phyloP scores from a whole-genome alignment of 345 rosid genomes.

The Rhodomyrtus tomentosa region DNA sequence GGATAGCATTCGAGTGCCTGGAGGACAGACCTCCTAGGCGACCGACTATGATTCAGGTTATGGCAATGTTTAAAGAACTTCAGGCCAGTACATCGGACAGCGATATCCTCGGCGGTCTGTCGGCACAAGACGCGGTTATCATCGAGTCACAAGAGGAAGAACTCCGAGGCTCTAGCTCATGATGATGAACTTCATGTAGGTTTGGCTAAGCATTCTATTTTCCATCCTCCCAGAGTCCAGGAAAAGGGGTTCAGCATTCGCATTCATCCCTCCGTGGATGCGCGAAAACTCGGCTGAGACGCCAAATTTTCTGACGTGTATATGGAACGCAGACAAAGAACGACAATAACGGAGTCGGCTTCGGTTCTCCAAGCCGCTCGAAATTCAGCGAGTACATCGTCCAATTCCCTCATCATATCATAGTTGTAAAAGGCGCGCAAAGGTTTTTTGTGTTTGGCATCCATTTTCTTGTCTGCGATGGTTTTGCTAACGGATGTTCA shows the following conservation, averaged over 20 bases:
- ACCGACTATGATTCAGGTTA: constrained; percentile 94
- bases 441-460: not conserved
- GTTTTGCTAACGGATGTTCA: not conserved
- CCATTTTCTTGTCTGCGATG: not conserved
- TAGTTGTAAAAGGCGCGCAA: not conserved
- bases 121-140: constrained; percentile 47
- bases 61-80: constrained; percentile 95
- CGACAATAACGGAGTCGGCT: not conserved
- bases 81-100: constrained; percentile 58
- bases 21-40: constrained; percentile 79
- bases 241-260: not conserved
- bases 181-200: not conserved
- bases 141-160: constrained; percentile 51
- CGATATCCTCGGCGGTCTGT: constrained; percentile 60
- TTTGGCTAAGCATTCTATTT: not conserved
- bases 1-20: constrained; percentile 80
- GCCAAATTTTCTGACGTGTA: no score
- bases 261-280: not conserved
- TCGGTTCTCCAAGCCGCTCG: not conserved
- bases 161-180: not conserved
- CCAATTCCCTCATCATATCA: not conserved
- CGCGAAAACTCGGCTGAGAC: not conserved
- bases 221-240: not conserved
- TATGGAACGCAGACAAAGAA: not conserved
- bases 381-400: not conserved